A percentile compares a stretch with the other conserved stretches of the same genome.
phyloP scores from a whole-genome alignment of 2,329 filamentous ascomycete genomes.

The Curvularia spicifera region DNA sequence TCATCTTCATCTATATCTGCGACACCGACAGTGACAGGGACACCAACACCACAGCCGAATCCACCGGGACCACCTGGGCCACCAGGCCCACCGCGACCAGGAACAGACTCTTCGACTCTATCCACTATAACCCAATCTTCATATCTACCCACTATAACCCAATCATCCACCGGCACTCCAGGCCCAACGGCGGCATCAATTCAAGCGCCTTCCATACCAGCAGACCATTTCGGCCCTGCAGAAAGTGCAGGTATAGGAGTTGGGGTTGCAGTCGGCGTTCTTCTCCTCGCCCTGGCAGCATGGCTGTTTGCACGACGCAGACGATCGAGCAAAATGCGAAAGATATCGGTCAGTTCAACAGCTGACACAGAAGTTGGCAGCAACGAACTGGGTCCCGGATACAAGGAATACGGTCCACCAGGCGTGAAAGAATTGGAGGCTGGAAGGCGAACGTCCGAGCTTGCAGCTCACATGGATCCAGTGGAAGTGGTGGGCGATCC shows the following conservation, averaged over 20 bases:
- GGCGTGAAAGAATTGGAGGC: slow-evolving; percentile 12
- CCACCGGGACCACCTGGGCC: not conserved
- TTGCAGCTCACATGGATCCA: slow-evolving; percentile 19
- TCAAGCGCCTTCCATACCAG: not conserved
- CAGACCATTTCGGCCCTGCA: slow-evolving; percentile 14
- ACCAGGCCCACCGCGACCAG: not conserved
- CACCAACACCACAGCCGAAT: not conserved
- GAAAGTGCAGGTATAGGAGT: slow-evolving; percentile 28
- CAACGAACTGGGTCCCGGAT: not conserved
- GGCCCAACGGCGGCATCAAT: not conserved
- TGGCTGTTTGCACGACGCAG: slow-evolving; percentile 25
- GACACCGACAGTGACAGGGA: too few relatives aligned
- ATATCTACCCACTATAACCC: not conserved
- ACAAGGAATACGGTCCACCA: not conserved
- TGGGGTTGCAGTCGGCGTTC: slow-evolving; percentile 21
- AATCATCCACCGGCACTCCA: not conserved
- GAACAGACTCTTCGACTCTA: not conserved
- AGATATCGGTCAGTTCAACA: not conserved
- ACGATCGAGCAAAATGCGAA: slow-evolving; percentile 10
- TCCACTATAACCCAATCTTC: not conserved
- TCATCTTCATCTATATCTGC: too few relatives aligned
- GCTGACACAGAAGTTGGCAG: slow-evolving; percentile 23
- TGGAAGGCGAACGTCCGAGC: slow-evolving; percentile 16
- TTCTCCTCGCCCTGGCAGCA: slow-evolving; percentile 17
- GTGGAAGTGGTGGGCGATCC: slow-evolving; percentile 15